Evolutionary conservation across 2,329 filamentous ascomycete genomes (phyloP).

Genomic region (Basipetospora chlamydospora): DNA sequence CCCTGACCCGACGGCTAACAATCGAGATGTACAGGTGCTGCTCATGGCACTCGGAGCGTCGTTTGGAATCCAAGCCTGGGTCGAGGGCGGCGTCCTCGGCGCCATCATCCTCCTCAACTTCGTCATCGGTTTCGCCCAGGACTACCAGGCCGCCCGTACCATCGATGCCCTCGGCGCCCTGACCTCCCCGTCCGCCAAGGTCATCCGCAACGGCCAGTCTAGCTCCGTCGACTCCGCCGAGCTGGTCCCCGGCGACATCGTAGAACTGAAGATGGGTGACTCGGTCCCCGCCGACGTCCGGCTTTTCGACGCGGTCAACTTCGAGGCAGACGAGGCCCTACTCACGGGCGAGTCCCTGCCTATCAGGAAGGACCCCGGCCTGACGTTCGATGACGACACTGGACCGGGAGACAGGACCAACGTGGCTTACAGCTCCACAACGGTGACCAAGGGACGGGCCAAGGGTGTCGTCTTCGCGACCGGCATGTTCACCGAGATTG

Average conservation of each 20-base stretch:
- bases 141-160: slow-evolving; percentile 24
- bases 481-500: slow-evolving; percentile 46
- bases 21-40: slow-evolving; percentile 31
- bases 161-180: slow-evolving; percentile 24
- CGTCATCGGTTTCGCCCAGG: slow-evolving; percentile 30
- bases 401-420: slow-evolving; percentile 38
- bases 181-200: slow-evolving; percentile 20
- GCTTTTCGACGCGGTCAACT: slow-evolving; percentile 41
- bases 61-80: slow-evolving; percentile 34
- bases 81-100: slow-evolving; percentile 34
- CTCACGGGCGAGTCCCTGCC: slow-evolving; percentile 47
- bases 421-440: slow-evolving; percentile 41
- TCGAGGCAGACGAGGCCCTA: slow-evolving; percentile 47
- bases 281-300: slow-evolving; percentile 41
- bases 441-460: slow-evolving; percentile 41
- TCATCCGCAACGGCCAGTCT: slow-evolving; percentile 21
- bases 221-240: slow-evolving; percentile 18
- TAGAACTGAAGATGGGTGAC: slow-evolving; percentile 33
- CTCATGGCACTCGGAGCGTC: slow-evolving; percentile 42
- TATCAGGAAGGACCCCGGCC: slow-evolving; percentile 30
- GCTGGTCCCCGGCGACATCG: slow-evolving; percentile 41
- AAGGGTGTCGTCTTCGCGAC: slow-evolving; percentile 44
- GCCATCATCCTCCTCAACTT: slow-evolving; percentile 39
- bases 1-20: not conserved
- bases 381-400: slow-evolving; percentile 22